phyloP scores from a whole-genome alignment of 169 alveolate genomes.

The Babesia sp. region DNA sequence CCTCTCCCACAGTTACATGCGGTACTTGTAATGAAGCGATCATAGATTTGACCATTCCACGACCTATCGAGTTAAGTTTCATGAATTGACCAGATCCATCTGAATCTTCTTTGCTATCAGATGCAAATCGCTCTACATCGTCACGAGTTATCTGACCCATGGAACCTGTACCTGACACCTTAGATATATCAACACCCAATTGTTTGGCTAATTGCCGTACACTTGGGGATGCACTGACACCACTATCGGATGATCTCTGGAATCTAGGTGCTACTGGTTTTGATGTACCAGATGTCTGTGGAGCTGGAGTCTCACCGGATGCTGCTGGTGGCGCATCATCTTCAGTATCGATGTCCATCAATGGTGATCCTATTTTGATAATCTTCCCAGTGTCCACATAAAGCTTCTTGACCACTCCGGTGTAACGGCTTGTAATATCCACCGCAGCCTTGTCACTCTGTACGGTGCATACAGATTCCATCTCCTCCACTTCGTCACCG shows the following conservation, averaged over 20 bases:
- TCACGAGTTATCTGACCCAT: constrained; percentile 64
- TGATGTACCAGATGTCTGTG: background rate
- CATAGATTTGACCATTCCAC: constrained; percentile 82
- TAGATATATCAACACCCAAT: constrained; percentile 61
- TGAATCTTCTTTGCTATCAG: background rate
- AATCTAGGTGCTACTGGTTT: background rate
- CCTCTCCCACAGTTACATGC: constrained; percentile 78
- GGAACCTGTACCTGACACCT: constrained; percentile 68
- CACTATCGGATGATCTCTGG: background rate
- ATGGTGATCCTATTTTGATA: constrained; percentile 78
- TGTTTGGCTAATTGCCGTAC: constrained; percentile 70
- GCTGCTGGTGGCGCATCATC: constrained; percentile 13
- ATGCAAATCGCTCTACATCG: constrained; percentile 52
- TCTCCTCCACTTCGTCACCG: constrained; percentile 91
- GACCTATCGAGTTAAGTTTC: constrained; percentile 61
- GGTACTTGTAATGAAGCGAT: constrained; percentile 80
- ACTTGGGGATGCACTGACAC: constrained; percentile 69
- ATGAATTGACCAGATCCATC: constrained; percentile 18
- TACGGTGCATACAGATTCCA: constrained; percentile 90
- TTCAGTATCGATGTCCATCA: constrained; percentile 81
- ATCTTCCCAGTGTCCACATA: constrained; percentile 83
- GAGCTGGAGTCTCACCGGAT: background rate
- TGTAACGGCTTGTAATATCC: constrained; percentile 88
- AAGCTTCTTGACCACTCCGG: constrained; percentile 87
- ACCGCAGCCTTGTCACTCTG: constrained; percentile 94